These are phyloP conservation scores for Aspergillus texensis DNA, from an alignment of 2,329 filamentous ascomycete genomes.

Conservation along the genomic window DNA sequence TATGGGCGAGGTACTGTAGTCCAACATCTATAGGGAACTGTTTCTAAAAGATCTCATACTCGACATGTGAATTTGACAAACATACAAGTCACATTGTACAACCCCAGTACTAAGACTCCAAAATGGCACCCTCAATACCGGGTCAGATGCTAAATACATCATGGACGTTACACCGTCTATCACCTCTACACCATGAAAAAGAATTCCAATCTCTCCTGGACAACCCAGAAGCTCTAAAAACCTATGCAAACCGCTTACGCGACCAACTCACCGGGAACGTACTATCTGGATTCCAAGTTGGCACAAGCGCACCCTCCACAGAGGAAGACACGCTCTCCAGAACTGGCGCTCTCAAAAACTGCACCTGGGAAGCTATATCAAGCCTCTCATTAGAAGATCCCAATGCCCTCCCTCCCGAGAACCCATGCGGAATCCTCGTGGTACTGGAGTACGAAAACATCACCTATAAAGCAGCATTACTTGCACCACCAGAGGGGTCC, in stretches of 20 bases:
- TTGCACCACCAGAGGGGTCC: constrained; percentile 36
- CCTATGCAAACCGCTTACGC: constrained; percentile 52
- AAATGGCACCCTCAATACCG: constrained; percentile 30
- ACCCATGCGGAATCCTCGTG: constrained; percentile 48
- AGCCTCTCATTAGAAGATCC: constrained; percentile 33
- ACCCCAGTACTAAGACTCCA: not conserved
- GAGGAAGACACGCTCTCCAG: constrained; percentile 45
- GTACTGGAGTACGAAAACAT: constrained; percentile 54
- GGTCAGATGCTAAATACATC: constrained; percentile 56
- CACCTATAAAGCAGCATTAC: constrained; percentile 54
- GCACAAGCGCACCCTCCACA: constrained; percentile 26
- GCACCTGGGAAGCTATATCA: constrained; percentile 47
- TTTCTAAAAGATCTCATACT: not conserved
- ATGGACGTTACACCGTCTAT: constrained; percentile 57
- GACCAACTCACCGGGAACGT: constrained; percentile 54
- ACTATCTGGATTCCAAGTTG: constrained; percentile 47
- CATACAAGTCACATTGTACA: not conserved
- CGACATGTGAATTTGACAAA: not conserved
- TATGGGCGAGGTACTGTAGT: not conserved
- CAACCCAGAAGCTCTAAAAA: constrained; percentile 40
- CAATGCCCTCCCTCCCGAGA: constrained; percentile 1
- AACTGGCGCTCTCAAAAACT: constrained; percentile 51
- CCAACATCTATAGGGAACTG: not conserved
- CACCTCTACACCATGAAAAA: constrained; percentile 55
- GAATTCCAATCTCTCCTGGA: constrained; percentile 38